A percentile compares a stretch with the other conserved stretches of the same genome.
phyloP scores from a whole-genome alignment of 1,284 basidiomycete genomes.

The Pyrrhoderma lamaoense region DNA sequence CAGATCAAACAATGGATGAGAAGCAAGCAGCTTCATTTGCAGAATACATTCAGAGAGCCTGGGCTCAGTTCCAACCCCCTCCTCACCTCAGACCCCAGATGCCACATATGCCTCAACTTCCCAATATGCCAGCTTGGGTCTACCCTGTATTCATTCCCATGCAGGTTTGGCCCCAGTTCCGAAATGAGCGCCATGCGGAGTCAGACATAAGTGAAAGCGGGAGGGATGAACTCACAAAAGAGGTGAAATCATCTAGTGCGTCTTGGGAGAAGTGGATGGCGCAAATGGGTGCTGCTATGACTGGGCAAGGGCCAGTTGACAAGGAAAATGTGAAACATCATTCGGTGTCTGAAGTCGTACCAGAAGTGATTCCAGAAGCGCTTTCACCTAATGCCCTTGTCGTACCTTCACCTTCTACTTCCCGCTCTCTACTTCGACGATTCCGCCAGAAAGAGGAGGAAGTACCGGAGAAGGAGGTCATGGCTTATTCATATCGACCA shows the following conservation, averaged over 20 bases:
- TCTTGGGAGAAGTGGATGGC: constrained; percentile 72
- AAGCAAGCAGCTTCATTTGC: constrained; percentile 66
- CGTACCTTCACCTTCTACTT: constrained; percentile 18
- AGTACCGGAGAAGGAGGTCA: constrained; percentile 56
- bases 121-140: constrained; percentile 45
- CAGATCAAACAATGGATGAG: constrained; percentile 30
- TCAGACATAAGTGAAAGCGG: constrained; percentile 25
- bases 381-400: constrained; percentile 15
- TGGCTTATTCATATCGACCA: constrained; percentile 59
- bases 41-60: constrained; percentile 65
- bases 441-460: constrained; percentile 30
- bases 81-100: constrained; percentile 49
- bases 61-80: constrained; percentile 60
- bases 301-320: constrained; percentile 32
- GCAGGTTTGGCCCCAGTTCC: constrained; percentile 56
- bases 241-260: constrained; percentile 33
- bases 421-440: constrained; percentile 26
- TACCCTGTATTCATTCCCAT: constrained; percentile 73
- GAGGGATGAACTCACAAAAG: constrained; percentile 28
- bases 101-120: constrained; percentile 38
- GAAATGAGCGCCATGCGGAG: constrained; percentile 38
- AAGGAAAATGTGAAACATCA: constrained; percentile 39
- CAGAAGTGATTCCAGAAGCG: constrained; percentile 27
- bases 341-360: constrained; percentile 47
- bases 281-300: constrained; percentile 37